A percentile compares a stretch with the other conserved stretches of the same genome.
Evolutionary conservation across 306 rosid genomes (phyloP).

Genomic region (Potentilla sterilis): DNA sequence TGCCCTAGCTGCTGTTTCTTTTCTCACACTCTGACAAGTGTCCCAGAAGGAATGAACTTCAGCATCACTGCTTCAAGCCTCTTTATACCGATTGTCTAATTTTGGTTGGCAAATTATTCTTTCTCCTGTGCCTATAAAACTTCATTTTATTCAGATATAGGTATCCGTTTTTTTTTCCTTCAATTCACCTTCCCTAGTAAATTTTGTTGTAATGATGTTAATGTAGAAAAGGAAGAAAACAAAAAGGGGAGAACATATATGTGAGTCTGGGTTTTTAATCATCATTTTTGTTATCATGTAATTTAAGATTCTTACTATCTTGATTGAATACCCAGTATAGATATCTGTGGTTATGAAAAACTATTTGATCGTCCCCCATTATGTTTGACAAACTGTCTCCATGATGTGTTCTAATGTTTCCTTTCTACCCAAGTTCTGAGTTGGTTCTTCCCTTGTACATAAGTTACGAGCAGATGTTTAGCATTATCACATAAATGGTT

Average conservation of each 20-base stretch:
- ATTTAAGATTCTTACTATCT: neutral
- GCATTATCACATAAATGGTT: no score
- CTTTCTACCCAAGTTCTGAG: no score
- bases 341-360: neutral
- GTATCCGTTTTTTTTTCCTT: neutral
- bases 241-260: neutral
- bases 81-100: neutral
- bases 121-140: constrained; percentile 1
- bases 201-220: constrained; percentile 12
- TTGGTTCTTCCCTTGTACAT: no score
- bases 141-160: constrained; percentile 9
- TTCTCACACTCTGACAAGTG: neutral
- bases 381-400: neutral
- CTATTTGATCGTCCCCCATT: neutral
- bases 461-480: neutral
- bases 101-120: constrained; percentile 7
- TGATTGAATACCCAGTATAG: neutral
- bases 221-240: neutral
- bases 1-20: constrained; percentile 41
- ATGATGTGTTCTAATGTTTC: no score
- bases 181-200: neutral
- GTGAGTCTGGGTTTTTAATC: neutral
- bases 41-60: constrained; percentile 9
- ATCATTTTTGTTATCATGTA: constrained; percentile 16
- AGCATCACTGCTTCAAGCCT: constrained; percentile 7